A percentile compares a stretch with the other conserved stretches of the same genome.
Evolutionary conservation across 2,329 filamentous ascomycete genomes (phyloP).

Genomic region (Verticillium nonalfalfae): DNA sequence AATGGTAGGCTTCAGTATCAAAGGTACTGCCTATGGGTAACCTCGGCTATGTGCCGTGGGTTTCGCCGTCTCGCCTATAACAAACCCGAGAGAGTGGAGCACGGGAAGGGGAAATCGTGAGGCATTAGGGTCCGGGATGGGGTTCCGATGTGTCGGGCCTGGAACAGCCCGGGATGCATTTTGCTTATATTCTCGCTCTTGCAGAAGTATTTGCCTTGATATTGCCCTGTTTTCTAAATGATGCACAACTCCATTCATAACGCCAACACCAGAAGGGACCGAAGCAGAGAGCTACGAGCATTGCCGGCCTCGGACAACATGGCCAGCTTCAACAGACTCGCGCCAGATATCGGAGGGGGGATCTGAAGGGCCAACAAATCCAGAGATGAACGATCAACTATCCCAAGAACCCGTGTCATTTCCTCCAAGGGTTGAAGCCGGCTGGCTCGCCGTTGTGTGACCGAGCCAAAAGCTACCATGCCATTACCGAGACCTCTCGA

Average conservation of each 20-base stretch:
- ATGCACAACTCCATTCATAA: not conserved
- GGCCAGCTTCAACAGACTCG: not conserved
- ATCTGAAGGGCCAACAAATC: not conserved
- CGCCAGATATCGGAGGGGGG: not conserved
- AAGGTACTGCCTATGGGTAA: slow-evolving; percentile 4
- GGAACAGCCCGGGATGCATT: not conserved
- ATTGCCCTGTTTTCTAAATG: not conserved
- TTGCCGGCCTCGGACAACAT: not conserved
- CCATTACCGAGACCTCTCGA: slow-evolving; percentile 74
- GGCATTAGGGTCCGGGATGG: not conserved
- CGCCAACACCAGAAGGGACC: not conserved
- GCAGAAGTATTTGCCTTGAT: not conserved
- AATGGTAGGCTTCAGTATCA: not conserved
- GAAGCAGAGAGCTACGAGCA: not conserved
- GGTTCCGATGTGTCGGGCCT: not conserved
- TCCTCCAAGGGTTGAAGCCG: not conserved
- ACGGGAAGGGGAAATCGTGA: not conserved
- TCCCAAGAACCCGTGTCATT: not conserved
- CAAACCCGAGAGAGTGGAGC: slow-evolving; percentile 12
- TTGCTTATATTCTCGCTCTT: not conserved
- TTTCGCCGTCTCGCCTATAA: slow-evolving; percentile 6
- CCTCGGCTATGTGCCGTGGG: slow-evolving; percentile 11
- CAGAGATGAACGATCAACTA: not conserved
- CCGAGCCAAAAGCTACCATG: not conserved
- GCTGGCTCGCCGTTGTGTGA: not conserved